phyloP scores from a whole-genome alignment of 257 asterid species.

The Agastache rugosa region DNA sequence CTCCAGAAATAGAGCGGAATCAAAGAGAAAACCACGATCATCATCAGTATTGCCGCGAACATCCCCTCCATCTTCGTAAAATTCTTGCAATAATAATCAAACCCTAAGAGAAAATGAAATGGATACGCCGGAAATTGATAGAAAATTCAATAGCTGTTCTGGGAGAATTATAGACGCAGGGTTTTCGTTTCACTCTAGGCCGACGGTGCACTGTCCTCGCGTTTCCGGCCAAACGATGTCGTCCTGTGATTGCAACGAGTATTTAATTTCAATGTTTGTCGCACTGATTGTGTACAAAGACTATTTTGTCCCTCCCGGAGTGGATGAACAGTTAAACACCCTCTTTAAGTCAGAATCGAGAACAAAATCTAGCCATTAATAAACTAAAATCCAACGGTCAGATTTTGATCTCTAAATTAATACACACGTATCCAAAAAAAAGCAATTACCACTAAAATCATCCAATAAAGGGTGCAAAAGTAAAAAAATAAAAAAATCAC shows the following conservation, averaged over 20 bases:
- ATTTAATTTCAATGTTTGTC: background rate
- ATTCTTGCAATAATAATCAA: background rate
- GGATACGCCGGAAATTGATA: background rate
- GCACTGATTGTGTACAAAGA: too few species aligned
- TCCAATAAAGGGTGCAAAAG: too few species aligned
- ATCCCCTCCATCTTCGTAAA: constrained; percentile 67
- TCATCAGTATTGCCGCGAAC: constrained; percentile 66
- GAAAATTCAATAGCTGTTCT: background rate
- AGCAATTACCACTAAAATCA: too few species aligned
- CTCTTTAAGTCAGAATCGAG: too few species aligned
- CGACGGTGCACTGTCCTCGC: background rate
- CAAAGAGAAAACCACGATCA: constrained; percentile 66
- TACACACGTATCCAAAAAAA: too few species aligned
- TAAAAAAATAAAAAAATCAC: too few species aligned
- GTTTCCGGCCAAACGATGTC: constrained; percentile 13
- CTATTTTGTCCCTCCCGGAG: too few species aligned
- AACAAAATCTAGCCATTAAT: too few species aligned
- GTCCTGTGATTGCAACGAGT: background rate
- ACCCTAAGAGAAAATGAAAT: constrained; percentile 7
- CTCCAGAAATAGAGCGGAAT: constrained; percentile 92
- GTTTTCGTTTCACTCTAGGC: constrained; percentile 7
- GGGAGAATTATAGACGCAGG: constrained; percentile 21
- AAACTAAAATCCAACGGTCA: too few species aligned
- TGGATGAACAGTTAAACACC: too few species aligned
- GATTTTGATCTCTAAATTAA: too few species aligned